These are phyloP conservation scores for Umbelopsis sp. DNA, from an alignment of 192 early-diverging fungal genomes.

Conservation along the genomic window DNA sequence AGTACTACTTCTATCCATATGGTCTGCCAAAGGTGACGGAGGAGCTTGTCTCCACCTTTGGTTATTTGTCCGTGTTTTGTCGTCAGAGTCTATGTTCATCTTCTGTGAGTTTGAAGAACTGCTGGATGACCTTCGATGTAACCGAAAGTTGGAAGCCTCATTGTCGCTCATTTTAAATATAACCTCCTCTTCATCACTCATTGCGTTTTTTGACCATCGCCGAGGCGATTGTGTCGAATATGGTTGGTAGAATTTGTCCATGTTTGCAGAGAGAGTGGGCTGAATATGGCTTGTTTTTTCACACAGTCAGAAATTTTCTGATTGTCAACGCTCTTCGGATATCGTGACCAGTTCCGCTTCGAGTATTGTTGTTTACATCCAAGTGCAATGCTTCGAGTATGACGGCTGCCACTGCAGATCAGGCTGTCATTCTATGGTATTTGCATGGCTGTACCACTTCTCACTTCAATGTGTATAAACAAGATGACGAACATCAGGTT, in stretches of 20 bases:
- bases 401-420: slow-evolving; percentile 8
- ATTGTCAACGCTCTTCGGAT: neutral
- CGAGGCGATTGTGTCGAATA: slow-evolving; percentile 3
- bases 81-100: slow-evolving; percentile 32
- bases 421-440: slow-evolving; percentile 32
- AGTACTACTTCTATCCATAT: neutral
- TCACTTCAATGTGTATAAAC: slow-evolving; percentile 9
- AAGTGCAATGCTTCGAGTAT: neutral
- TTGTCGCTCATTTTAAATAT: slow-evolving; percentile 10
- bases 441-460: slow-evolving; percentile 25
- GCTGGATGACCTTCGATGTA: neutral
- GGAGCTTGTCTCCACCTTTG: slow-evolving; percentile 6
- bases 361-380: neutral
- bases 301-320: neutral
- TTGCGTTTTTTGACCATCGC: neutral
- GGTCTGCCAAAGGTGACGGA: neutral
- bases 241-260: slow-evolving; percentile 16
- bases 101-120: slow-evolving; percentile 22
- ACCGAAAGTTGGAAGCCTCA: neutral
- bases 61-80: neutral
- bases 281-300: neutral
- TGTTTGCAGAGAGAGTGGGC: neutral
- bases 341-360: slow-evolving; percentile 15
- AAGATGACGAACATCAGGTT: slow-evolving; percentile 10
- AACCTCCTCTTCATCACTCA: slow-evolving; percentile 3